Base-by-base conservation (phyloP, 2,329 filamentous ascomycete species). In the Thermothelomyces thermophilus region DNA sequence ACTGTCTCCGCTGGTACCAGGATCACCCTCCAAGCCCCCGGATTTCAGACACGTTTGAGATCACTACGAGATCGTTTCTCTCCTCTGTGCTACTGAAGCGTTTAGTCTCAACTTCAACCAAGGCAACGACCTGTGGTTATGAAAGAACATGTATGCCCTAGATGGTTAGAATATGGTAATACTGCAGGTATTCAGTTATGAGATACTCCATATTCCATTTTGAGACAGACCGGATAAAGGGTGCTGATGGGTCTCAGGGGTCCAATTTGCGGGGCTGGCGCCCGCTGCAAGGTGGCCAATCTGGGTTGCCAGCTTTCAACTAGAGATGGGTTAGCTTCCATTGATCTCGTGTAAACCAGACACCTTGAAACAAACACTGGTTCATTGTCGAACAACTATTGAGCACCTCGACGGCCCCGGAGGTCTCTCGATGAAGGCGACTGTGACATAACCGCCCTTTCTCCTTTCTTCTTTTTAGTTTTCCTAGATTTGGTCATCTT, bases 281-380 rank as follows among this genome's bases (percentile, higher is more conserved):
- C 17, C 31, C 22, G 24, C 42, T 44, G 52, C 46, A 46, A 55
- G 50, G 47, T 55, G 50, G 50, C 53, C 51, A 51, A 48, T 55
- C 50, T 41, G 14, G 31, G 33, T 22, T 40, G 48, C 39, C 46
- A 50, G 40, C 43, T 46, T 44, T 14, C 35, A 40, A 30, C 26
- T 28, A 9, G 30, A 47, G 39, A 36, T 28, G 26, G 13, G 46
- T 35, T 37, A 48, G 40, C 42, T 49, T 39, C 46, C 30, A 30
- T 26, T 14, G 24, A 41, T 30, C 11, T 16, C 13, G 14, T 45
- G 31, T 46, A 26, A 41, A 31, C 22, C 42, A 14, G 19, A 30
- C 24, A 24, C 16, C 7, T 22, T 4, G 17, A 45, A 45, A 24
- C 41, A 39, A 46, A 46, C 36, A 35, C 31, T 7, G n/a, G 10